A percentile compares a stretch with the other conserved stretches of the same genome.
Evolutionary conservation across 805 yeast species (phyloP).

Genomic region (Saccharomycopsis schoenii): DNA sequence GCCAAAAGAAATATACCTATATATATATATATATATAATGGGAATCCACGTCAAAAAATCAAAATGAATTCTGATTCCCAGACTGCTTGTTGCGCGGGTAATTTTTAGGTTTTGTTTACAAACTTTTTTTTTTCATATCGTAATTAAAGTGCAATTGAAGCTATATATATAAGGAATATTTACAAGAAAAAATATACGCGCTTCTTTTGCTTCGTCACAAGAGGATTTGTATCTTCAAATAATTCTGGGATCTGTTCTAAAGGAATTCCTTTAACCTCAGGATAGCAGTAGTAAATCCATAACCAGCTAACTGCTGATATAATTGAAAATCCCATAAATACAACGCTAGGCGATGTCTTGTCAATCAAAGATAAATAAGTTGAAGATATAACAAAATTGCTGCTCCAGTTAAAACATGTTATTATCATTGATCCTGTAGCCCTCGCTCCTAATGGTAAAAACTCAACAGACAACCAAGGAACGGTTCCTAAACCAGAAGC

Average conservation of each 20-base stretch:
- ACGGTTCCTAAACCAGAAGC: constrained; percentile 36
- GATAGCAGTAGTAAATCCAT: constrained; percentile 32
- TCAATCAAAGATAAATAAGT: constrained; percentile 28
- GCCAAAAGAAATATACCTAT: background rate
- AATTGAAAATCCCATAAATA: constrained; percentile 28
- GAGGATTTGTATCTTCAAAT: constrained; percentile 27
- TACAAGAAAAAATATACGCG: background rate
- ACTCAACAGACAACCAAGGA: constrained; percentile 38
- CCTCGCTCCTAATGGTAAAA: constrained; percentile 33
- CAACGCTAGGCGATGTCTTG: constrained; percentile 24
- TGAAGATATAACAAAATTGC: constrained; percentile 30
- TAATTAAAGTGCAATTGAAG: background rate
- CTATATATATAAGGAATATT: background rate
- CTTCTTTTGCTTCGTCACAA: background rate
- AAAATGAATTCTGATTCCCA: background rate
- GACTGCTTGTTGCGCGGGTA: background rate
- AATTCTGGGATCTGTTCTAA: constrained; percentile 33
- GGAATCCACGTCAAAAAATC: background rate
- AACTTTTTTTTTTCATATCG: background rate
- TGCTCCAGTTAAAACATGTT: constrained; percentile 34
- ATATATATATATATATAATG: background rate
- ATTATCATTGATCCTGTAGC: constrained; percentile 35
- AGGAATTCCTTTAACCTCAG: constrained; percentile 36
- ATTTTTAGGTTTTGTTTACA: background rate
- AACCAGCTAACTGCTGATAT: constrained; percentile 30